These are phyloP conservation scores for Suhomyces terraborum DNA, from an alignment of 1,139 yeast genomes.

Conservation along the genomic window DNA sequence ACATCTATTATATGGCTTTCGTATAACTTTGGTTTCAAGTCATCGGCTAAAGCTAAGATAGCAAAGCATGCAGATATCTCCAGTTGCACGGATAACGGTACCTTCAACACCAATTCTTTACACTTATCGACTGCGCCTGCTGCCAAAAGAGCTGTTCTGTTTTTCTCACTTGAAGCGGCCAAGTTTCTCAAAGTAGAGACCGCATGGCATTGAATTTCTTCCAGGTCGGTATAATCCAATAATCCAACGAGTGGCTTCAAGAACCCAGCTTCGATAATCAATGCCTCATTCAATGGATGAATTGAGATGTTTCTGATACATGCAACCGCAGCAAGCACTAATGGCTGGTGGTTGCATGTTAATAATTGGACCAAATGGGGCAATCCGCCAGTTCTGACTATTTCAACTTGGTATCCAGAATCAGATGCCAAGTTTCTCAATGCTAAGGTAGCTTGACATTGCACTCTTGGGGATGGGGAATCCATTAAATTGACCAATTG, in stretches of 20 bases:
- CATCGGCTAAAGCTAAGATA: conserved; percentile 93
- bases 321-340: conserved; percentile 95
- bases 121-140: conserved; percentile 97
- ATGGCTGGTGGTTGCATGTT: conserved; percentile 88
- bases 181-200: conserved; percentile 92
- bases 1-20: conserved; percentile 87
- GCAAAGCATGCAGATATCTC: conserved; percentile 98
- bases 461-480: conserved; percentile 88
- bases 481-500: conserved; percentile 92
- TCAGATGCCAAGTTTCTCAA: conserved; percentile 94
- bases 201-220: conserved; percentile 97
- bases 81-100: conserved; percentile 88
- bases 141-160: conserved; percentile 86
- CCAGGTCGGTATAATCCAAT: conserved; percentile 82
- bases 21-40: conserved; percentile 80
- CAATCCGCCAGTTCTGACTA: conserved; percentile 92
- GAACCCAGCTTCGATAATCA: conserved; percentile 95
- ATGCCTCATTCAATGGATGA: conserved; percentile 93
- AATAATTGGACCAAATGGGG: conserved; percentile 86
- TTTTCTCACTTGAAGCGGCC: conserved; percentile 94
- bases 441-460: conserved; percentile 97
- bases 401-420: conserved; percentile 88
- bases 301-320: conserved; percentile 96
- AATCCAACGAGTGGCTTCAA: conserved; percentile 84
- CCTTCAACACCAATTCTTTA: conserved; percentile 78